Conservation (phyloP, 371 early-diverging fungal genomes). For the Thermomucor indicae-seudaticae region DNA sequence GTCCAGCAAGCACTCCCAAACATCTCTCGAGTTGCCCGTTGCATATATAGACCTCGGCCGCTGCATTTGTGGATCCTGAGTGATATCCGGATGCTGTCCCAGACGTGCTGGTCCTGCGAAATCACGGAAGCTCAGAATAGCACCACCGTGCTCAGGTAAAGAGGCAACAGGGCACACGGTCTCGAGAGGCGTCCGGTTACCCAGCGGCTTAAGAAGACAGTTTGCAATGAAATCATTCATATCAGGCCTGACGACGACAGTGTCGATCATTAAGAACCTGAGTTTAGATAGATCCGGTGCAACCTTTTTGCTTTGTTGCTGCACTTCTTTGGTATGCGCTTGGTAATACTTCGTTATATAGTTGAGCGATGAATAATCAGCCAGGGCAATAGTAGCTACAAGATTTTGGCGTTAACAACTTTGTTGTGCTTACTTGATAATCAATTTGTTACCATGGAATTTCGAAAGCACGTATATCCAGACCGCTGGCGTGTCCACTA, state of each 20-base stretch:
- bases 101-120: constrained; percentile 30
- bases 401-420: not conserved
- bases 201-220: constrained; percentile 58
- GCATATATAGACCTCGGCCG: constrained; percentile 28
- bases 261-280: constrained; percentile 69
- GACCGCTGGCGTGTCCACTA: constrained; percentile 62
- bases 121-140: constrained; percentile 61
- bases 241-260: constrained; percentile 56
- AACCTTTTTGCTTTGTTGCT: constrained; percentile 54
- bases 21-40: constrained; percentile 42
- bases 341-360: constrained; percentile 50
- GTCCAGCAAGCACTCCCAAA: constrained; percentile 54
- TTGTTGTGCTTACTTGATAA: not conserved
- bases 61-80: constrained; percentile 12
- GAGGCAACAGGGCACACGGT: constrained; percentile 68
- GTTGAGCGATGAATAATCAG: constrained; percentile 66
- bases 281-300: constrained; percentile 58
- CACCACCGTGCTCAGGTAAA: constrained; percentile 72
- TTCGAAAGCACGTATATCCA: constrained; percentile 70
- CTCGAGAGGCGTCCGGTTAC: constrained; percentile 44
- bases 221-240: constrained; percentile 60
- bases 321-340: constrained; percentile 46
- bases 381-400: constrained; percentile 63
- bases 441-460: constrained; percentile 32
- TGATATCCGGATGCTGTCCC: constrained; percentile 23